Base-by-base conservation (phyloP, 768 basidiomycete species). In the Mycena metata region DNA sequence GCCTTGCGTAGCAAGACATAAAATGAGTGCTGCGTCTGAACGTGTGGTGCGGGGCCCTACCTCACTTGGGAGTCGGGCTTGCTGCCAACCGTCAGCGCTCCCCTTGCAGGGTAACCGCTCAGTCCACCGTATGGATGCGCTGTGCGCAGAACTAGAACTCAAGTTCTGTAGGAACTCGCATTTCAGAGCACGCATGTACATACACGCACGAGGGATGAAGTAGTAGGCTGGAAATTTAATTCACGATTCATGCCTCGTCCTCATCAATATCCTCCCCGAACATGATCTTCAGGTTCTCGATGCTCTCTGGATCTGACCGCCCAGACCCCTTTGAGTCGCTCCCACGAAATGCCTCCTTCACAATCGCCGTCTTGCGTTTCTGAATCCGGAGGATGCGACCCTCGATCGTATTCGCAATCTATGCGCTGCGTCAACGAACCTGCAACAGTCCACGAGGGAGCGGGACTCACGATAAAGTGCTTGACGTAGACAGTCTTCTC, bases 271-370 rank as follows among this genome's bases (percentile, higher is more conserved):
- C 70, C 21, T 88, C 85, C 21, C 86, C 92, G 72, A 93, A 92
- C 86, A 92, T 94, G 60, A 91, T 88, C 76, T 91, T 92, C 45
- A 96, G 80, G 74, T 96, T 95, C 74, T 94, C 90, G 8, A 95
- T 79, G 67, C 92, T 92, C 75, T 94, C 92, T 2, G 89, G 84
- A 70, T 91, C 89, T 5, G 83, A 76, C 56, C 83, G 85, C 1
- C 77, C 79, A 23, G 82, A 78, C 56, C 81, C 82, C 52, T 77
- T 76, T 19, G 69, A 68, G 19, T 75, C 75, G 64, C 79, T 86
- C 52, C 90, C 90, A 26, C 89, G 86, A 74, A 96, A 93, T 2
- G 95, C 94, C 75, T 93, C 93, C 72, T 90, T 92, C 23, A 96
- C 86, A 54, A 97, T 93, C 4, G 93, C 93, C 0, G 90, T 94